phyloP scores from a whole-genome alignment of 2,329 filamentous ascomycete genomes.

The Tolypocladium amazonense region DNA sequence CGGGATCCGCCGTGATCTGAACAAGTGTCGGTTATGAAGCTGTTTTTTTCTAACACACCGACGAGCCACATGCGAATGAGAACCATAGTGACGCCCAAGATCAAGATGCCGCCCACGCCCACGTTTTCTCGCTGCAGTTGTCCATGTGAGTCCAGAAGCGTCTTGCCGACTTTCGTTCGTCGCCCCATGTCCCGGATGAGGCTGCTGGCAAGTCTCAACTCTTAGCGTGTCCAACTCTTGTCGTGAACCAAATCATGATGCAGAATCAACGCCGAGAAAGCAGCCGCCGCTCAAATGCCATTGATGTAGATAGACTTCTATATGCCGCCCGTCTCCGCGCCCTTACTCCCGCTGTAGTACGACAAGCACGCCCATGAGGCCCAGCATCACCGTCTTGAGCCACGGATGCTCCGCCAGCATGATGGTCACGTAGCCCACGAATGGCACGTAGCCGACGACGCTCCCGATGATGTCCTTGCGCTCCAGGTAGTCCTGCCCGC shows the following conservation, averaged over 20 bases:
- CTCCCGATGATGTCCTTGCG: slow-evolving; percentile 88
- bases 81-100: too few relatives aligned
- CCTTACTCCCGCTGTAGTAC: slow-evolving; percentile 77
- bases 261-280: neutral
- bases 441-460: slow-evolving; percentile 84
- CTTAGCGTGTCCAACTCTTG: neutral
- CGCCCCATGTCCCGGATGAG: neutral
- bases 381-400: slow-evolving; percentile 91
- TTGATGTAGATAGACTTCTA: neutral
- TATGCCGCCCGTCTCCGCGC: neutral
- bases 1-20: too few relatives aligned
- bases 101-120: too few relatives aligned
- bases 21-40: too few relatives aligned
- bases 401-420: slow-evolving; percentile 91
- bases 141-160: neutral
- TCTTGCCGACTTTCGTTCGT: too few relatives aligned
- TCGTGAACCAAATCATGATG: neutral
- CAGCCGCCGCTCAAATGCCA: neutral
- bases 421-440: slow-evolving; percentile 95
- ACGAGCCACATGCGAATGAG: too few relatives aligned
- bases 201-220: neutral
- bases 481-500: slow-evolving; percentile 76
- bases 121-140: neutral
- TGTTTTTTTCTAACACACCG: too few relatives aligned
- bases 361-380: slow-evolving; percentile 89